Evolutionary conservation across 345 rosid species (phyloP).

Genomic region (Abelmoschus esculentus): DNA sequence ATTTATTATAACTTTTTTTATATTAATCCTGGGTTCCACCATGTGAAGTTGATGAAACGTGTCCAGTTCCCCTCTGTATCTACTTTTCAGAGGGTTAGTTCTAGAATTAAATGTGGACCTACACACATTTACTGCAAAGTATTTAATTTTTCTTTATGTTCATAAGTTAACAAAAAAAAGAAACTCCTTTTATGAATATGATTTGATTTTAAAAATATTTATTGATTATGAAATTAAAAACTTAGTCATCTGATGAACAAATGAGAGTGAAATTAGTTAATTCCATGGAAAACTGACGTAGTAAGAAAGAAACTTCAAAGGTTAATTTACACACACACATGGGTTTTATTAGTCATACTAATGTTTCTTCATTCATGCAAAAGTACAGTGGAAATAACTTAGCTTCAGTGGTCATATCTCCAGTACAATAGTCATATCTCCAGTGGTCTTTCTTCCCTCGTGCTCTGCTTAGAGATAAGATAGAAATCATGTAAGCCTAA

Average conservation of each 20-base stretch:
- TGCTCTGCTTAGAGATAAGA: slow-evolving; percentile 16
- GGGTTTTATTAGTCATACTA: background rate
- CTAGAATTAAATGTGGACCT: background rate
- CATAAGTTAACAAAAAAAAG: background rate
- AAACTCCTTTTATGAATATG: too few relatives aligned
- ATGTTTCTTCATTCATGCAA: slow-evolving; percentile 14
- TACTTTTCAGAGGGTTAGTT: too few relatives aligned
- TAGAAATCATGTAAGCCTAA: background rate
- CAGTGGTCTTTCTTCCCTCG: slow-evolving; percentile 7
- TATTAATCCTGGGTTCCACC: background rate
- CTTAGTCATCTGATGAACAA: background rate
- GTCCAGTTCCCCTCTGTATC: too few relatives aligned
- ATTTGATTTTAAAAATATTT: background rate
- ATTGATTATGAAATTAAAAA: background rate
- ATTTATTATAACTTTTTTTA: too few relatives aligned
- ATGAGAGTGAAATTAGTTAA: background rate
- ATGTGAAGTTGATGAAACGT: too few relatives aligned
- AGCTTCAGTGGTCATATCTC: too few relatives aligned
- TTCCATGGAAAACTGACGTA: slow-evolving; percentile 14
- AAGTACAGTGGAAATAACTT: slow-evolving; percentile 15
- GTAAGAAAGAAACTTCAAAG: background rate
- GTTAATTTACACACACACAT: slow-evolving; percentile 22
- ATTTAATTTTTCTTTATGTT: background rate
- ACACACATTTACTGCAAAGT: background rate
- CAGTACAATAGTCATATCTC: slow-evolving; percentile 9